Evolutionary conservation across 192 early-diverging fungal genomes (phyloP).

Genomic region (Spizellomyces sp.): DNA sequence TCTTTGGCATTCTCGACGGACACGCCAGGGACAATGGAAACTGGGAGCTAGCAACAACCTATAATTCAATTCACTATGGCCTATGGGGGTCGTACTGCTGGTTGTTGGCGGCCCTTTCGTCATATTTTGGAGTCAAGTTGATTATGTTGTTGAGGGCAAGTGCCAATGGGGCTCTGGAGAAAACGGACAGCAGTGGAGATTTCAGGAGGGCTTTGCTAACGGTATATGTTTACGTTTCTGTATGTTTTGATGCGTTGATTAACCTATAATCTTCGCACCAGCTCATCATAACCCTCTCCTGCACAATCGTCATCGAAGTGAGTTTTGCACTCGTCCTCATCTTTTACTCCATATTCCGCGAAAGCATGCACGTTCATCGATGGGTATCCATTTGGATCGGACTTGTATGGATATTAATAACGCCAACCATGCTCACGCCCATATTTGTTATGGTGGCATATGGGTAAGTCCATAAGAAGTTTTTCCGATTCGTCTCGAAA

Average conservation of each 20-base stretch:
- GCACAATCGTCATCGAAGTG: conserved; percentile 5
- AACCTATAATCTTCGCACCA: background rate
- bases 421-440: background rate
- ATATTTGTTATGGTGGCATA: conserved; percentile 3
- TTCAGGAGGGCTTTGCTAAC: background rate
- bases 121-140: conserved; percentile 4
- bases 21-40: conserved; percentile 6
- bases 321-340: conserved; percentile 3
- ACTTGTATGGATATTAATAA: conserved; percentile 5
- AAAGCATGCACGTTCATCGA: background rate
- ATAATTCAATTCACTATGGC: conserved; percentile 1
- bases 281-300: conserved; percentile 2
- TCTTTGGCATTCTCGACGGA: background rate
- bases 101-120: background rate
- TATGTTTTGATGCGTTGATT: background rate
- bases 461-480: background rate
- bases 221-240: background rate
- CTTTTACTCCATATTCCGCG: conserved; percentile 5
- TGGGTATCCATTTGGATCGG: background rate
- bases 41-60: background rate
- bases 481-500: background rate
- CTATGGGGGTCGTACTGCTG: background rate
- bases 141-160: background rate
- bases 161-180: background rate
- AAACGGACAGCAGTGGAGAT: background rate